phyloP scores from a whole-genome alignment of 768 basidiomycete genomes.

The Lactarius sanguifluus region DNA sequence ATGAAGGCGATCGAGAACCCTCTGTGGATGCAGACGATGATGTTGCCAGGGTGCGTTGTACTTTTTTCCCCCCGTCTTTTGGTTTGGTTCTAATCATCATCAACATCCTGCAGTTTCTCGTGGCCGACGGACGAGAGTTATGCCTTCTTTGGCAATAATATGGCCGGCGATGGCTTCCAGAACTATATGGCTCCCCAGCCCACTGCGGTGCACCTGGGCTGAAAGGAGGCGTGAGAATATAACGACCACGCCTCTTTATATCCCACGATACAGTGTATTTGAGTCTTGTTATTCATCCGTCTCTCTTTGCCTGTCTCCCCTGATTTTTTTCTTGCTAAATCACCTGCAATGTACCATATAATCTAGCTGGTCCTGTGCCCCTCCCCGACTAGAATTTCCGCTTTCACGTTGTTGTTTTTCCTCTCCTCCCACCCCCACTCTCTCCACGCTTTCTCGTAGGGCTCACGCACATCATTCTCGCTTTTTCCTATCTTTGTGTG shows the following conservation, averaged over 20 bases:
- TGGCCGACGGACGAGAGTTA: slow-evolving; percentile 23
- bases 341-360: background rate
- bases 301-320: background rate
- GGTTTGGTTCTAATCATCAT: background rate
- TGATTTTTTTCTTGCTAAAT: background rate
- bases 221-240: background rate
- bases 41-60: slow-evolving; percentile 73
- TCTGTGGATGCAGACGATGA: slow-evolving; percentile 74
- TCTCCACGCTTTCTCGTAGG: background rate
- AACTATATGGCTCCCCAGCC: background rate
- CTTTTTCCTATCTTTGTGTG: background rate
- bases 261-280: background rate
- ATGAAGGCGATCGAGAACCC: slow-evolving; percentile 74
- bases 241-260: background rate
- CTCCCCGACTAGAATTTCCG: background rate
- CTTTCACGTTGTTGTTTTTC: background rate
- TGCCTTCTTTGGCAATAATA: background rate
- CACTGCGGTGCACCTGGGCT: slow-evolving; percentile 4
- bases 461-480: background rate
- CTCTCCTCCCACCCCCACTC: background rate
- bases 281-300: background rate
- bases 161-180: background rate
- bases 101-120: slow-evolving; percentile 14
- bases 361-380: background rate
- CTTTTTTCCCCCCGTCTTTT: background rate